A percentile compares a stretch with the other conserved stretches of the same genome.
These are phyloP conservation scores for Raddia distichophylla DNA, from an alignment of 176 grass and related monocot genomes.

Conservation along the genomic window DNA sequence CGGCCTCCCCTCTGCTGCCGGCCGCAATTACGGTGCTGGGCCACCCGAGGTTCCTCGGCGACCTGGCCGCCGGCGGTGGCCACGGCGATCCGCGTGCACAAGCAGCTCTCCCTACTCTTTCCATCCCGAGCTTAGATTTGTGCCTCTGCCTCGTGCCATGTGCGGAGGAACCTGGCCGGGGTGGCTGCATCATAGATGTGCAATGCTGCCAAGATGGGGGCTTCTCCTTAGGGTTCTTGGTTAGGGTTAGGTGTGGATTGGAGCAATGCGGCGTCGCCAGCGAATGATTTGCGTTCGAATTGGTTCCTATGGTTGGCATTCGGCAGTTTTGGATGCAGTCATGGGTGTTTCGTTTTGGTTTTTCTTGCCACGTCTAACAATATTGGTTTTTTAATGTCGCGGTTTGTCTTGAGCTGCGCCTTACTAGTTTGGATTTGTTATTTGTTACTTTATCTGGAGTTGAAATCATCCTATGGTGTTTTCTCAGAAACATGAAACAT, in stretches of 20 bases:
- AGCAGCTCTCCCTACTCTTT: neutral
- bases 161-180: neutral
- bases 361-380: conserved; percentile 5
- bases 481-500: neutral
- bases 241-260: neutral
- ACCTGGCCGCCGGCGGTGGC: too few relatives aligned
- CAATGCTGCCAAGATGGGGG: conserved; percentile 24
- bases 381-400: conserved; percentile 30
- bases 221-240: neutral
- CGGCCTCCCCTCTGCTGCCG: too few relatives aligned
- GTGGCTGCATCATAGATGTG: conserved; percentile 27
- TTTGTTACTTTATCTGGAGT: conserved; percentile 23
- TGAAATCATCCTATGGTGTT: neutral
- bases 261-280: conserved; percentile 41
- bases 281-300: conserved; percentile 40
- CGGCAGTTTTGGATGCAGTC: conserved; percentile 25
- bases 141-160: neutral
- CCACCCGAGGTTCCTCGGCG: too few relatives aligned
- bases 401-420: conserved; percentile 35
- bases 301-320: conserved; percentile 14
- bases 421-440: conserved; percentile 37
- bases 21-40: too few relatives aligned
- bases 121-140: conserved; percentile 23
- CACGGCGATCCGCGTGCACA: too few relatives aligned
- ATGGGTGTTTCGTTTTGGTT: conserved; percentile 37